Percentiles rank a stretch among this genome's conserved stretches.
Conservation (phyloP, 139 green algal species). For the Micromonas pusilla region DNA sequence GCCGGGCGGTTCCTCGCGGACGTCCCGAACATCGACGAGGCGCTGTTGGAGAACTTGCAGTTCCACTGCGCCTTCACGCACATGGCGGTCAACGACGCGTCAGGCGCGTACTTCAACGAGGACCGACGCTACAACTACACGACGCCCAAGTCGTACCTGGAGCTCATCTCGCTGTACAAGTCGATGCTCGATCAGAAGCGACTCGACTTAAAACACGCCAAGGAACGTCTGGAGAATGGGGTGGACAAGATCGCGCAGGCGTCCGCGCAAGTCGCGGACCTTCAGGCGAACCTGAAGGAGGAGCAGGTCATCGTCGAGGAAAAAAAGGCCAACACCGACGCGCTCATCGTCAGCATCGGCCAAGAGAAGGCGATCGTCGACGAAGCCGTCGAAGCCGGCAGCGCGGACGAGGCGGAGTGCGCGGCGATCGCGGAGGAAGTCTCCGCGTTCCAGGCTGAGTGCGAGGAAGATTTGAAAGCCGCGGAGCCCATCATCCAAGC, state of each 20-base stretch:
- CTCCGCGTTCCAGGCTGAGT: slow-evolving; percentile 69
- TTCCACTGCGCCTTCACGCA: slow-evolving; percentile 70
- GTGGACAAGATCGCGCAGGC: slow-evolving; percentile 76
- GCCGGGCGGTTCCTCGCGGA: slow-evolving; percentile 76
- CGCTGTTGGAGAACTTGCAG: slow-evolving; percentile 79
- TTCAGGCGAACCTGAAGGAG: slow-evolving; percentile 71
- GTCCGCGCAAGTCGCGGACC: slow-evolving; percentile 67
- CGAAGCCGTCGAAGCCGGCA: slow-evolving; percentile 66
- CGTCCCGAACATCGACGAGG: slow-evolving; percentile 47
- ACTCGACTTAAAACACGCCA: slow-evolving; percentile 35
- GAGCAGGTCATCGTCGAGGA: slow-evolving; percentile 79
- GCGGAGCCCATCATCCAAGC: slow-evolving; percentile 75
- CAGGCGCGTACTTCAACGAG: slow-evolving; percentile 46
- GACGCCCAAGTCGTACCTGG: slow-evolving; percentile 82
- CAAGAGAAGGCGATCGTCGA: slow-evolving; percentile 82
- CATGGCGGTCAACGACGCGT: slow-evolving; percentile 51
- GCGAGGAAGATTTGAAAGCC: slow-evolving; percentile 69
- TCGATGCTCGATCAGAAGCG: slow-evolving; percentile 47
- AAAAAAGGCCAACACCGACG: slow-evolving; percentile 69
- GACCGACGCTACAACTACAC: slow-evolving; percentile 79
- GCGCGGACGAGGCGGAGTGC: slow-evolving; percentile 77
- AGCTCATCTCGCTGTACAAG: slow-evolving; percentile 87
- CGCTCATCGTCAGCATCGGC: slow-evolving; percentile 68
- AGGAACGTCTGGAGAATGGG: slow-evolving; percentile 69
- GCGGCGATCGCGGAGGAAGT: slow-evolving; percentile 71